Base-by-base conservation (phyloP, 345 rosid genomes). In the Lepidium sativum region DNA sequence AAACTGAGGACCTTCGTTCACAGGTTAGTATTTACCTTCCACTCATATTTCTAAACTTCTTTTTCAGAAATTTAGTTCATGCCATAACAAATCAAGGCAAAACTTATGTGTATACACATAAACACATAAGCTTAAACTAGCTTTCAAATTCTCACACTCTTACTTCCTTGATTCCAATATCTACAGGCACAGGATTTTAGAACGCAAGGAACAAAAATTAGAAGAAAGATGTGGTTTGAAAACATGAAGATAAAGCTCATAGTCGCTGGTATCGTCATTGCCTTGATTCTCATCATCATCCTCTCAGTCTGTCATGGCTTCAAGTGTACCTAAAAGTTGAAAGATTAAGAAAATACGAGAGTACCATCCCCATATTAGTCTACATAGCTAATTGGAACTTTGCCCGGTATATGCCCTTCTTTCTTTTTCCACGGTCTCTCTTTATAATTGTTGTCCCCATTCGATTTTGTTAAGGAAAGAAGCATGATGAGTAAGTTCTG, bases 181-280 rank as follows among this genome's bases (percentile, higher is more conserved):
- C 21, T 43, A 23, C 78, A 86, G 92, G 92, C 92, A 13, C 92
- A 86, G 79, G 89, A 84, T 67, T 86, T 86, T 75, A 78, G 87
- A 75, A 82, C 81, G 21, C 84, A 80, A 53, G 89, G 92, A 71
- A 84, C 89, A 18, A 75, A 84, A 70, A 81, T 86, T 23, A 81
- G 78, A 74, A 79, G 89, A 58, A 86, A 80, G 77, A 84, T 86
- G 92, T 84, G 92, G 89, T 64, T 81, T 50, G 84, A 84, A 78
- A 86, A 86, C 89, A 86, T 86, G 89, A 84, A 86, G 75, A 78
- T 86, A 16, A 86, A 86, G 80, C 82, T 86, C 43, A 84, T 82
- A 72, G 89, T 86, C 54, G 58, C 75, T 44, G 84, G 78, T 21
- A 86, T 84, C 68, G 50, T 86, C 71, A 57, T 79, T 50, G 84